Conservation (phyloP, 257 asterid genomes). For the Rehmannia glutinosa region DNA sequence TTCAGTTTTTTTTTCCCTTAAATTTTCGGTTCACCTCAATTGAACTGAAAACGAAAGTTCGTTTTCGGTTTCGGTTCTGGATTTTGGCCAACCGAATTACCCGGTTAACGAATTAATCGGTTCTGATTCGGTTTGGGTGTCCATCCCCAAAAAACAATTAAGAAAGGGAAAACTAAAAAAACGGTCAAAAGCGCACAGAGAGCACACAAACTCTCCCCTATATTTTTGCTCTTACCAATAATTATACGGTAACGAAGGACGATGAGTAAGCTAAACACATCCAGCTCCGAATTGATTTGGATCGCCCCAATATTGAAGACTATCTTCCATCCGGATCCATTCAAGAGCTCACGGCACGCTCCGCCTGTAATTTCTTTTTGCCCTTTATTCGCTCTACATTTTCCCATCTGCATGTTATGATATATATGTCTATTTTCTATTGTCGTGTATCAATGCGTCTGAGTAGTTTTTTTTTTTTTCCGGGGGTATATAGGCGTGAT, state of each 20-base stretch:
- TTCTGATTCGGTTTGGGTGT: no score
- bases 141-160: no score
- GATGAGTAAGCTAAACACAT: conserved; percentile 46
- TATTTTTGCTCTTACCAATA: neutral
- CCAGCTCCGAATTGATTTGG: conserved; percentile 80
- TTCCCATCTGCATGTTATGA: conserved; percentile 8
- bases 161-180: no score
- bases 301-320: conserved; percentile 89
- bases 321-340: conserved; percentile 88
- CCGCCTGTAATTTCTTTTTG: conserved; percentile 50
- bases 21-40: no score
- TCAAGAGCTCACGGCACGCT: conserved; percentile 67
- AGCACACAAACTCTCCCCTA: no score
- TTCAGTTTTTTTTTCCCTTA: no score
- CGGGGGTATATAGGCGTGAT: conserved; percentile 63
- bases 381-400: neutral
- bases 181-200: no score
- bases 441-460: neutral
- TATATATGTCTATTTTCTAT: neutral
- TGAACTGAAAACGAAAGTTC: no score
- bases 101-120: no score
- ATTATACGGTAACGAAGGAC: neutral
- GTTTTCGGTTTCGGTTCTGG: no score
- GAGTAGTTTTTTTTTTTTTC: neutral
- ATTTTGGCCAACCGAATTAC: no score